Evolutionary conservation across 768 basidiomycete genomes (phyloP).

Genomic region (Cyclocybe cylindracea): DNA sequence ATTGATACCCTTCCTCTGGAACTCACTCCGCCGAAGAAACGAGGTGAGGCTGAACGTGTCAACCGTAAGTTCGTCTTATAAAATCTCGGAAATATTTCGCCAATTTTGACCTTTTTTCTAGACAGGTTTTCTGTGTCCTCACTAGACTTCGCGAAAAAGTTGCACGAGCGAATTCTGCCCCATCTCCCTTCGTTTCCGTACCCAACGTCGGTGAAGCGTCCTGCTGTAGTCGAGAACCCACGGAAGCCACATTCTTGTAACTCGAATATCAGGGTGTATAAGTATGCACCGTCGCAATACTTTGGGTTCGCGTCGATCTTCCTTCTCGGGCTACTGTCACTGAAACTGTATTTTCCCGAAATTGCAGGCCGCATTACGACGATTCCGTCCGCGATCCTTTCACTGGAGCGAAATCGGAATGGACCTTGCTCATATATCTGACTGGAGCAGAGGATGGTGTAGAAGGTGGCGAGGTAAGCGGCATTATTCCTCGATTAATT

Average conservation of each 20-base stretch:
- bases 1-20: constrained; percentile 62
- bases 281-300: constrained; percentile 61
- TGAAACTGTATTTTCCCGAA: background rate
- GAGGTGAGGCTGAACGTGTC: constrained; percentile 69
- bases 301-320: constrained; percentile 48
- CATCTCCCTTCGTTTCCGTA: constrained; percentile 59
- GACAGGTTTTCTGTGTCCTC: constrained; percentile 67
- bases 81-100: background rate
- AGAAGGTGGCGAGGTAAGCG: constrained; percentile 62
- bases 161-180: constrained; percentile 51
- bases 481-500: background rate
- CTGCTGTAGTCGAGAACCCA: constrained; percentile 21
- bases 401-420: constrained; percentile 69
- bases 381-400: constrained; percentile 61
- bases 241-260: constrained; percentile 61
- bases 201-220: constrained; percentile 38
- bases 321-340: background rate
- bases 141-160: constrained; percentile 52
- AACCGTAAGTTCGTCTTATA: constrained; percentile 57
- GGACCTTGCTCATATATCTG: constrained; percentile 77
- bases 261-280: constrained; percentile 74
- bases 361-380: constrained; percentile 64
- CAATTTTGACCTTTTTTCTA: constrained; percentile 19
- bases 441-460: constrained; percentile 74
- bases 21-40: constrained; percentile 69